Percentiles rank a stretch among this genome's conserved stretches.
These are phyloP conservation scores for Lippia alba DNA, from an alignment of 305 asterid species.

Conservation along the genomic window DNA sequence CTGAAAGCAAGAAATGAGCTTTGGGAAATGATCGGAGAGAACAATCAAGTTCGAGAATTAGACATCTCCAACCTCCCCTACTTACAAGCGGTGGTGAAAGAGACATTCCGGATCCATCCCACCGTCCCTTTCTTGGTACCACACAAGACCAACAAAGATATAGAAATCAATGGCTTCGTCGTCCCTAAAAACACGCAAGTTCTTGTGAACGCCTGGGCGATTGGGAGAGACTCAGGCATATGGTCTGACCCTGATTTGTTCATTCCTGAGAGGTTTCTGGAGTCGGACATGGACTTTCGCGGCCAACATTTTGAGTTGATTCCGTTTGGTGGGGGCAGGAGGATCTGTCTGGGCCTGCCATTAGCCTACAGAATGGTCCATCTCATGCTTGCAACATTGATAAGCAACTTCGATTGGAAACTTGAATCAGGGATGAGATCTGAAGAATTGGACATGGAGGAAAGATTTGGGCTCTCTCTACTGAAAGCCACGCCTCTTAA, in stretches of 20 bases:
- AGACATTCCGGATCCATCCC: slow-evolving; percentile 49
- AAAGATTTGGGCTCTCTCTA: slow-evolving; percentile 38
- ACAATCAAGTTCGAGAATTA: slow-evolving; percentile 37
- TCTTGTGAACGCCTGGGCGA: slow-evolving; percentile 48
- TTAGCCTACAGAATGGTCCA: slow-evolving; percentile 47
- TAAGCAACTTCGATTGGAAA: slow-evolving; percentile 42
- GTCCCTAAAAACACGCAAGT: slow-evolving; percentile 43
- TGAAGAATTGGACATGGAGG: slow-evolving; percentile 48
- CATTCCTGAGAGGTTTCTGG: slow-evolving; percentile 49
- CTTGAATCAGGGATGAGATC: slow-evolving; percentile 29
- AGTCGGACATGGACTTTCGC: slow-evolving; percentile 24
- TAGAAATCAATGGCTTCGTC: slow-evolving; percentile 37
- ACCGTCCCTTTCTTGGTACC: slow-evolving; percentile 37
- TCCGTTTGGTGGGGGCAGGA: slow-evolving; percentile 51
- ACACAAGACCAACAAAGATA: slow-evolving; percentile 32
- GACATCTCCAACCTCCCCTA: slow-evolving; percentile 49
- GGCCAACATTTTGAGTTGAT: slow-evolving; percentile 46
- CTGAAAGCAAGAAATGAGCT: slow-evolving; percentile 35
- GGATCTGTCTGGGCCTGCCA: slow-evolving; percentile 43
- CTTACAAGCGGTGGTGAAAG: slow-evolving; percentile 45
- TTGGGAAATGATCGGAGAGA: slow-evolving; percentile 14
- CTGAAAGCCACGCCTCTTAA: slow-evolving; percentile 37
- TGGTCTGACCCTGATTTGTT: slow-evolving; percentile 45
- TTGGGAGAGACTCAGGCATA: slow-evolving; percentile 40
- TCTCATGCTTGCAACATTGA: slow-evolving; percentile 41